phyloP scores from a whole-genome alignment of 768 basidiomycete species.

The Mycena galericulata region DNA sequence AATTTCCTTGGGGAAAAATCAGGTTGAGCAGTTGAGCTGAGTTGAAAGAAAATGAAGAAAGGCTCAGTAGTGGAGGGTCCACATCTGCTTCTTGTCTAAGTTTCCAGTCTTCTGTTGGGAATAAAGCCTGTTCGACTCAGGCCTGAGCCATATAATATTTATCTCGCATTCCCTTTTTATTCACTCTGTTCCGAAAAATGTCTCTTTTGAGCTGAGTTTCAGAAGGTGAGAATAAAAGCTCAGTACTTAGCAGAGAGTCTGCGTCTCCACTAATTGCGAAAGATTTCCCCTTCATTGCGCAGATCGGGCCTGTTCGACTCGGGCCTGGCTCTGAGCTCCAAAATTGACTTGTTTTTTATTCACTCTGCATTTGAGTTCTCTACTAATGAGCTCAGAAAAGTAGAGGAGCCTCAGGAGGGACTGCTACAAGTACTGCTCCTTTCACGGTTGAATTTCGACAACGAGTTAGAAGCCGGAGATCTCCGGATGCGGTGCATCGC shows the following conservation, averaged over 20 bases:
- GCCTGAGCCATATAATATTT: neutral
- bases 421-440: too few relatives aligned
- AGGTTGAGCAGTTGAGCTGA: too few relatives aligned
- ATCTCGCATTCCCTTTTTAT: neutral
- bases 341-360: too few relatives aligned
- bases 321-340: neutral
- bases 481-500: too few relatives aligned
- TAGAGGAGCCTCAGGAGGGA: too few relatives aligned
- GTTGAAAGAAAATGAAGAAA: neutral
- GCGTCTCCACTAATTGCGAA: neutral
- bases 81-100: neutral
- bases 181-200: neutral
- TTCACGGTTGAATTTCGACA: too few relatives aligned
- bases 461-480: too few relatives aligned
- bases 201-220: neutral
- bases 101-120: neutral
- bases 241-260: neutral
- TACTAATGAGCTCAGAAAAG: too few relatives aligned
- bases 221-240: neutral
- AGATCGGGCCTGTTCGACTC: neutral
- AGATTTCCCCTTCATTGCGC: neutral
- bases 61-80: slow-evolving; percentile 5
- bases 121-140: neutral
- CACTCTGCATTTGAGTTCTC: too few relatives aligned
- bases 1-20: neutral